These are phyloP conservation scores for Scutellaria baicalensis DNA, from an alignment of 257 asterid genomes.

Conservation along the genomic window DNA sequence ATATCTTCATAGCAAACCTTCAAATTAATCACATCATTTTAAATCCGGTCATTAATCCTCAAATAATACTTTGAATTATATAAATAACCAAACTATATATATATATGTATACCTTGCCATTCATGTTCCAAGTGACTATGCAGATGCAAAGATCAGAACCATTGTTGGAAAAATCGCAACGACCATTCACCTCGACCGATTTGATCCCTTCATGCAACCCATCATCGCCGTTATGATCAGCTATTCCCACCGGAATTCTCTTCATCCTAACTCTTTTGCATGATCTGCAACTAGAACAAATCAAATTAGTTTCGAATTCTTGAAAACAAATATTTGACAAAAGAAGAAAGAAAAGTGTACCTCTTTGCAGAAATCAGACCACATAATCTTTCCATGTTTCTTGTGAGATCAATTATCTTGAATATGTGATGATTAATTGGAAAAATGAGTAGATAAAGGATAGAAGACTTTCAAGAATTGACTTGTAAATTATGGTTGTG, in stretches of 20 bases:
- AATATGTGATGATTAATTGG: not conserved
- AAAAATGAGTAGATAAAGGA: not conserved
- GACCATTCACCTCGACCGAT: constrained; percentile 30
- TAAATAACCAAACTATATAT: not conserved
- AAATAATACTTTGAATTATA: too few relatives aligned
- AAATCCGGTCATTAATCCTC: too few relatives aligned
- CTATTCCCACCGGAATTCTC: constrained; percentile 9
- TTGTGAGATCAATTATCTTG: not conserved
- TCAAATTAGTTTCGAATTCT: not conserved
- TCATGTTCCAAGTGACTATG: constrained; percentile 73
- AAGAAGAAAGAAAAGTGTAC: not conserved
- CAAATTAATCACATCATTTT: not conserved
- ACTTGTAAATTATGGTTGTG: not conserved
- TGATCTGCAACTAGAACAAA: not conserved
- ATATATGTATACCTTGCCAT: constrained; percentile 38
- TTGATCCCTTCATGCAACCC: constrained; percentile 57
- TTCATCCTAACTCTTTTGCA: constrained; percentile 13
- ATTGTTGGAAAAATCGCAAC: constrained; percentile 36
- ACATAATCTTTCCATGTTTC: constrained; percentile 18
- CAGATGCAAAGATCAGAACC: constrained; percentile 48
- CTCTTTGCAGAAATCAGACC: constrained; percentile 19
- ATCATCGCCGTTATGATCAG: constrained; percentile 12
- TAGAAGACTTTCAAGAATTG: not conserved
- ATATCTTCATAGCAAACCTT: constrained; percentile 51
- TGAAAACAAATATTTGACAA: not conserved